Conservation (phyloP, 495 filamentous ascomycete genomes). For the Thozetella sp. region DNA sequence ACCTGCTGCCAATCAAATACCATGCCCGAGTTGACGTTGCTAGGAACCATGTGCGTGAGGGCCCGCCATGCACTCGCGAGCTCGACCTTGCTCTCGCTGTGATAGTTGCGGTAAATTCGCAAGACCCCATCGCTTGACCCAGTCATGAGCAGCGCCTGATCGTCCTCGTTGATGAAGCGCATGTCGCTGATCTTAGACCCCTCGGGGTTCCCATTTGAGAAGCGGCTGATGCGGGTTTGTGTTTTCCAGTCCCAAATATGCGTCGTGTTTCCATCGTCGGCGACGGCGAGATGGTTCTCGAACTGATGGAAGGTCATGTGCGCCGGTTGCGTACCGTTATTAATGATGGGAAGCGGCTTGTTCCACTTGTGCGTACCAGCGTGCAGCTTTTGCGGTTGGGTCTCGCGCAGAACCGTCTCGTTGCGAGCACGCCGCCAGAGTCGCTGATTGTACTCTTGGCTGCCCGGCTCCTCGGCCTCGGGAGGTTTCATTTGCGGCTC, state of each 20-base stretch:
- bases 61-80: constrained; percentile 93
- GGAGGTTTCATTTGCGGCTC: constrained; percentile 98
- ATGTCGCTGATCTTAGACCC: constrained; percentile 93
- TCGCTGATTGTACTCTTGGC: constrained; percentile 93
- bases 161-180: constrained; percentile 97
- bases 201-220: constrained; percentile 90
- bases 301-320: constrained; percentile 98
- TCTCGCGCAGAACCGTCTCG: constrained; percentile 86
- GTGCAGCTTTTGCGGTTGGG: constrained; percentile 87
- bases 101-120: constrained; percentile 91
- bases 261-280: constrained; percentile 87
- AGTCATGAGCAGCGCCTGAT: constrained; percentile 91
- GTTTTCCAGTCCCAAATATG: constrained; percentile 93
- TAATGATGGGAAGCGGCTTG: constrained; percentile 72
- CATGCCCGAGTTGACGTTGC: constrained; percentile 89
- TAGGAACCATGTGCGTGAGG: constrained; percentile 87
- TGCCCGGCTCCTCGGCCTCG: constrained; percentile 95
- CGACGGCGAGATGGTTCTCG: constrained; percentile 92
- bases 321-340: constrained; percentile 82
- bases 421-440: constrained; percentile 93
- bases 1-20: constrained; percentile 99
- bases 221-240: constrained; percentile 71
- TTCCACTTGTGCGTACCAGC: constrained; percentile 87
- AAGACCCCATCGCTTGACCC: constrained; percentile 94
- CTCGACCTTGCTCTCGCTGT: constrained; percentile 69